Evolutionary conservation across 2,329 filamentous ascomycete genomes (phyloP).

Genomic region (Alternaria conjuncta): DNA sequence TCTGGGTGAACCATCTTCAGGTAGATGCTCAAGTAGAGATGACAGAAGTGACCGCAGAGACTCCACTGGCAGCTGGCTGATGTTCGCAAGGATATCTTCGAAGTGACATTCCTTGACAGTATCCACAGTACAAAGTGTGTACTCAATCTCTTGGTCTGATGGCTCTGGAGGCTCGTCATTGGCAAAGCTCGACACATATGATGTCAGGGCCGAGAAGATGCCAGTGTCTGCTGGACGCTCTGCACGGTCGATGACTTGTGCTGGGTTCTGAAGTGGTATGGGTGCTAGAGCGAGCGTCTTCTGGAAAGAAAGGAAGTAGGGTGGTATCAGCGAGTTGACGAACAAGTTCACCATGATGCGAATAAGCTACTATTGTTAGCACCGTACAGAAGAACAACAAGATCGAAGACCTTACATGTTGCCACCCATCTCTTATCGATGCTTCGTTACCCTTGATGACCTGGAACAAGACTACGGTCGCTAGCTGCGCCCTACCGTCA

Average conservation of each 20-base stretch:
- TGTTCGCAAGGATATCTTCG: constrained; percentile 80
- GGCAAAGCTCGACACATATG: constrained; percentile 97
- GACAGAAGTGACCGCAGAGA: constrained; percentile 70
- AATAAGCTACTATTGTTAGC: constrained; percentile 69
- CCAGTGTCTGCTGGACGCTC: constrained; percentile 79
- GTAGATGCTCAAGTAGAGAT: constrained; percentile 80
- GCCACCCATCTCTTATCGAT: constrained; percentile 78
- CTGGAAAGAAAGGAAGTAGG: constrained; percentile 72
- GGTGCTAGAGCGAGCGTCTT: constrained; percentile 73
- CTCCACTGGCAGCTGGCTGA: constrained; percentile 70
- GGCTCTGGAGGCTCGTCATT: constrained; percentile 97
- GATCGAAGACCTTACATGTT: constrained; percentile 64
- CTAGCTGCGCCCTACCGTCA: constrained; percentile 91
- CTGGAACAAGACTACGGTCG: constrained; percentile 92
- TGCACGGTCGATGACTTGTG: constrained; percentile 89
- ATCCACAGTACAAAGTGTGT: constrained; percentile 91
- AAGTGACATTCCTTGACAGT: constrained; percentile 91
- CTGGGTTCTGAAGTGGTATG: constrained; percentile 89
- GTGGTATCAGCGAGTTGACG: constrained; percentile 88
- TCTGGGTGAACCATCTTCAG: constrained; percentile 79
- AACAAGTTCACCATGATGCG: constrained; percentile 96
- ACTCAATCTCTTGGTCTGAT: constrained; percentile 95
- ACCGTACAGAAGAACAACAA: neutral
- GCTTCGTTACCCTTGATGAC: constrained; percentile 86
- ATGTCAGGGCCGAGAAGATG: constrained; percentile 91